Evolutionary conservation across 352 stramenopile genomes (phyloP).

Genomic region (Thraustochytrium sp.): DNA sequence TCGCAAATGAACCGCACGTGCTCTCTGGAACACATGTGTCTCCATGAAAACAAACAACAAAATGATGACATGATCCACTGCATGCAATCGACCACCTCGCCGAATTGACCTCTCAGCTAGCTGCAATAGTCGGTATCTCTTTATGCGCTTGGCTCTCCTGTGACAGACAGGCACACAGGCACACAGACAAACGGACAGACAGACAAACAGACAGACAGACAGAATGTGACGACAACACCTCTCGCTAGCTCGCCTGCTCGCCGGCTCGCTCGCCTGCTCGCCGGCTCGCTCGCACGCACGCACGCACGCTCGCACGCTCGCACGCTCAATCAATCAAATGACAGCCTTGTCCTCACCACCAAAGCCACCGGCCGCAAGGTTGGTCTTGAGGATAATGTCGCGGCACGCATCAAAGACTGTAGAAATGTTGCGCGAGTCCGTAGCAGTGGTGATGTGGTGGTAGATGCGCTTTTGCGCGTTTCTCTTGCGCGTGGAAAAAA

Average conservation of each 20-base stretch:
- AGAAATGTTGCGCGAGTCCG: constrained; percentile 53
- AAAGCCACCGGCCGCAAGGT: constrained; percentile 47
- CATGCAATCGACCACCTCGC: background rate
- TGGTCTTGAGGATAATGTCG: constrained; percentile 56
- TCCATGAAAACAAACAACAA: too few relatives aligned
- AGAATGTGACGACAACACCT: too few relatives aligned
- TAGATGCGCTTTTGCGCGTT: constrained; percentile 53
- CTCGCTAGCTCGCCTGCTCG: too few relatives aligned
- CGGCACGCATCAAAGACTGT: constrained; percentile 57
- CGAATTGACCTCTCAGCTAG: background rate
- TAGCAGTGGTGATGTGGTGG: constrained; percentile 54
- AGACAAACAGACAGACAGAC: too few relatives aligned
- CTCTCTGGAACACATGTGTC: too few relatives aligned
- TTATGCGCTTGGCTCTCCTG: background rate
- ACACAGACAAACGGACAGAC: too few relatives aligned
- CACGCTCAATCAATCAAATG: background rate
- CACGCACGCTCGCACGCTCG: background rate
- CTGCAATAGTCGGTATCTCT: background rate
- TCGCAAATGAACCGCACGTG: too few relatives aligned
- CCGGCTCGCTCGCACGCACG: background rate
- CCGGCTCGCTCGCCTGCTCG: too few relatives aligned
- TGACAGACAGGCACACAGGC: background rate
- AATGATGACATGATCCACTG: too few relatives aligned
- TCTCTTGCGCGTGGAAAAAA: constrained; percentile 51
- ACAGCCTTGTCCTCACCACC: constrained; percentile 24